A percentile compares a stretch with the other conserved stretches of the same genome.
Conservation (phyloP, 257 asterid species). For the Jaltomata sinuosa region DNA sequence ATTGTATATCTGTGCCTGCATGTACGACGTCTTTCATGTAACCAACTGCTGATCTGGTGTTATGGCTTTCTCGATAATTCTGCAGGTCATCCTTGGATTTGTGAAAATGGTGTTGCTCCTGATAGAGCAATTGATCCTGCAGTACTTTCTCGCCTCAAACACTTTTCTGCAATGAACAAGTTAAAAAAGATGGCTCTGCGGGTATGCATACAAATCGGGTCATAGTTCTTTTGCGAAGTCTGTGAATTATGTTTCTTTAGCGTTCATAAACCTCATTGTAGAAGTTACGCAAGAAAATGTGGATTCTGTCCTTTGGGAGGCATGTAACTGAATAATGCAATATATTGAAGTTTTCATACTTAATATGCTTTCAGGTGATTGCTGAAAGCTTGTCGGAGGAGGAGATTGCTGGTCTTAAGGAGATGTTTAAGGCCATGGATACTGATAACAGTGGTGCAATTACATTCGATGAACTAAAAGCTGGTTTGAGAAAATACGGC, state of each 20-base stretch:
- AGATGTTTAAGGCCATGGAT: constrained; percentile 93
- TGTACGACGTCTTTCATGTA: not conserved
- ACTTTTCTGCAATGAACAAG: constrained; percentile 75
- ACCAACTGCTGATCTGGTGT: not conserved
- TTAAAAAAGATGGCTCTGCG: constrained; percentile 84
- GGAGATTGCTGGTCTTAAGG: constrained; percentile 88
- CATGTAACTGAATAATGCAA: not conserved
- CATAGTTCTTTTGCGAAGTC: not conserved
- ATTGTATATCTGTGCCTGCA: not conserved
- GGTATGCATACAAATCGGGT: constrained; percentile 29
- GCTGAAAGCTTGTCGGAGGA: constrained; percentile 96
- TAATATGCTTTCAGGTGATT: constrained; percentile 54
- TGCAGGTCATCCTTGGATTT: constrained; percentile 77
- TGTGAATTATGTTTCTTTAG: not conserved
- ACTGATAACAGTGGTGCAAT: constrained; percentile 90
- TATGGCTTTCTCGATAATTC: not conserved
- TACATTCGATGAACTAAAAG: constrained; percentile 91
- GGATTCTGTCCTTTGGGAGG: not conserved
- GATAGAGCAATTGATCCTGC: constrained; percentile 73
- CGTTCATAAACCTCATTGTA: not conserved
- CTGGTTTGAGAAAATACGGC: constrained; percentile 85
- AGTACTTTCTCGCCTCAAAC: constrained; percentile 71
- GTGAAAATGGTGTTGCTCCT: constrained; percentile 80
- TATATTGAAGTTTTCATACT: not conserved
- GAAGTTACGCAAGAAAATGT: not conserved